Base-by-base conservation (phyloP, 257 asterid species). In the Apocynum venetum region DNA sequence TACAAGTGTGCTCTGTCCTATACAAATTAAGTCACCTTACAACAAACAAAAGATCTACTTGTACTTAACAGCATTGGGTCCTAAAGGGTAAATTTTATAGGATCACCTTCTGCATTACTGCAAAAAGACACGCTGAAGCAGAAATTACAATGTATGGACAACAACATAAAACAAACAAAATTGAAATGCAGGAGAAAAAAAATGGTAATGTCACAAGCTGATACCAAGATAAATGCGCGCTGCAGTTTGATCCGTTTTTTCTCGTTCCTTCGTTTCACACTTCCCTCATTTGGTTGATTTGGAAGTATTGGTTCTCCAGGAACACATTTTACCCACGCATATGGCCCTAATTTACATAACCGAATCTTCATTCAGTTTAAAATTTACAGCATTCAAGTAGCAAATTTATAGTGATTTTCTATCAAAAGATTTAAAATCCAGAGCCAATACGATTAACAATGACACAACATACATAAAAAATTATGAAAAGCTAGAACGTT, bases 271-370 rank as follows among this genome's bases (percentile, higher is more conserved):
- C 90, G 78, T 89, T 92, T 94, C 61, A 89, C 85, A 81, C 98
- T 92, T 77, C 97, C 97, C 80, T 89, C 82, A 80, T 94, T 94
- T 25, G 98, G 98, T 81, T 91, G 90, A 64, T 88, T 94, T 40
- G 89, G 85, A 76, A 60, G 80, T 77, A 89, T 86, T 66, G 96
- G 91, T 48, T 94, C 89, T 66, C 93, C 90, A n/a, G 96, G 95
- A 64, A 73, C 83, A 80, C 80, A 85, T 82, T 87, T 88, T 76
- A 89, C 92, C 80, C 91, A 93, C 20, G 93, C 90, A 83, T 85
- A 91, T 6, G 97, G 97, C 69, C 98, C 98, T 92, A 82, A 48
- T 36, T 77, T 66, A 55, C 75, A 61, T 7, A 52, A 65, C 20
- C n/a, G 10, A 53, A 63, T 44, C 20, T 51, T 48, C 20, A 51